Percentiles rank a stretch among this genome's conserved stretches.
Evolutionary conservation across 345 rosid species (phyloP).

Genomic region (Salix purpurea): DNA sequence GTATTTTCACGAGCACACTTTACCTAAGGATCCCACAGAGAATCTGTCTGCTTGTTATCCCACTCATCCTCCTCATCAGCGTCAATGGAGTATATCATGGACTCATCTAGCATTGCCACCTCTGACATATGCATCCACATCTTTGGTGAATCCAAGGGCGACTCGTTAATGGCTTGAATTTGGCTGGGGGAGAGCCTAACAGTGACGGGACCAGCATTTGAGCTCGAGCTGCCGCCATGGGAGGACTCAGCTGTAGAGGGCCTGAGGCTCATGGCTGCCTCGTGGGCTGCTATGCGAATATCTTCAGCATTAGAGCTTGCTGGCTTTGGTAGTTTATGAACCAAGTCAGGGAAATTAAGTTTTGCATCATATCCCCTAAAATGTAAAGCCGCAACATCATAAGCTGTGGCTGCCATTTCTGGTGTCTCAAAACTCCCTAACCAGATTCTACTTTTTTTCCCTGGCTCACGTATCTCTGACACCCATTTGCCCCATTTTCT

Average conservation of each 20-base stretch:
- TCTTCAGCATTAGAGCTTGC: slow-evolving; percentile 49
- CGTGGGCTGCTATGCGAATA: slow-evolving; percentile 70
- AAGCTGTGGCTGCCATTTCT: slow-evolving; percentile 94
- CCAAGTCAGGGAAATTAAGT: slow-evolving; percentile 70
- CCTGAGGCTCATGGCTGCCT: slow-evolving; percentile 31
- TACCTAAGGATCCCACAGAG: slow-evolving; percentile 21
- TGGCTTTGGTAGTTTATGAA: slow-evolving; percentile 44
- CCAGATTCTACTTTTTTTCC: slow-evolving; percentile 81
- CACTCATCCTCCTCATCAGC: not conserved
- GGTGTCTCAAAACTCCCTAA: slow-evolving; percentile 79
- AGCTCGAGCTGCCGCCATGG: not conserved
- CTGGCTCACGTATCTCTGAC: slow-evolving; percentile 84
- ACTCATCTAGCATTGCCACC: not conserved
- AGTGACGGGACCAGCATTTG: slow-evolving; percentile 25
- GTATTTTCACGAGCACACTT: not conserved
- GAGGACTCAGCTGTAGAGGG: not conserved
- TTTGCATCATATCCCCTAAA: slow-evolving; percentile 53
- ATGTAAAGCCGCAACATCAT: slow-evolving; percentile 74
- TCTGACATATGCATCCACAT: slow-evolving; percentile 25
- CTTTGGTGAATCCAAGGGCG: slow-evolving; percentile 71
- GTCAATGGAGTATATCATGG: slow-evolving; percentile 1
- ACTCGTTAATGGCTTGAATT: slow-evolving; percentile 78
- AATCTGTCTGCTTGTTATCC: slow-evolving; percentile 14
- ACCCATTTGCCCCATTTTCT: slow-evolving; percentile 99
- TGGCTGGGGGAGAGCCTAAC: slow-evolving; percentile 66